Evolutionary conservation across 257 asterid species (phyloP).

Genomic region (Solanum sitiens): DNA sequence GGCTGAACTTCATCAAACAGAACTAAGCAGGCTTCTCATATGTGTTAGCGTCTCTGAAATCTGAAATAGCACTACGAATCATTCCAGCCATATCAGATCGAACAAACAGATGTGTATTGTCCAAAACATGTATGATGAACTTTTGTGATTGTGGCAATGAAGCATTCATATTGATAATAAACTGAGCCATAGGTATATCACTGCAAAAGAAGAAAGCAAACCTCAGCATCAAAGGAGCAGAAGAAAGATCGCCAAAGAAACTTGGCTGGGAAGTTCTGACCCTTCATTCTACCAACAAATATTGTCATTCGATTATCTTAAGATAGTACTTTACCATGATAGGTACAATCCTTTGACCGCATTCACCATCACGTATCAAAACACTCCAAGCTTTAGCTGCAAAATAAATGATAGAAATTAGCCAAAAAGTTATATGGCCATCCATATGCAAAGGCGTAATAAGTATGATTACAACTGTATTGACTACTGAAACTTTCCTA

Average conservation of each 20-base stretch:
- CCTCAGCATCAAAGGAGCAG: not conserved
- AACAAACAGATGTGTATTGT: slow-evolving; percentile 70
- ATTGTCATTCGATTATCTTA: not conserved
- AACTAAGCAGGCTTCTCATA: slow-evolving; percentile 62
- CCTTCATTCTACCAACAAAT: not conserved
- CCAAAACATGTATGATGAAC: slow-evolving; percentile 69
- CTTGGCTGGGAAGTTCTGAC: not conserved
- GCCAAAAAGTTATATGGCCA: not conserved
- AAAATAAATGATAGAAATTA: not conserved
- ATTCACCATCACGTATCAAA: slow-evolving; percentile 40
- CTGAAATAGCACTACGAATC: slow-evolving; percentile 58
- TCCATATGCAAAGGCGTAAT: not conserved
- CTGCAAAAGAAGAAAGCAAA: slow-evolving; percentile 22
- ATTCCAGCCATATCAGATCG: slow-evolving; percentile 71
- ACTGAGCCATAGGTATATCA: slow-evolving; percentile 87
- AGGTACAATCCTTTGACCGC: slow-evolving; percentile 58
- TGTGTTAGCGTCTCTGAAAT: slow-evolving; percentile 72
- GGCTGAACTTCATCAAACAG: not conserved
- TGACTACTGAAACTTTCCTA: not conserved
- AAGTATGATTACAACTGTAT: not conserved
- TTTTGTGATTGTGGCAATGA: slow-evolving; percentile 65
- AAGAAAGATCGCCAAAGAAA: not conserved
- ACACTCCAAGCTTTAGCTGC: slow-evolving; percentile 12
- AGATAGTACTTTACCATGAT: slow-evolving; percentile 43
- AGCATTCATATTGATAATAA: slow-evolving; percentile 75